Percentiles rank a stretch among this genome's conserved stretches.
Conservation (phyloP, 805 yeast genomes). For the Candida glaebosa region DNA sequence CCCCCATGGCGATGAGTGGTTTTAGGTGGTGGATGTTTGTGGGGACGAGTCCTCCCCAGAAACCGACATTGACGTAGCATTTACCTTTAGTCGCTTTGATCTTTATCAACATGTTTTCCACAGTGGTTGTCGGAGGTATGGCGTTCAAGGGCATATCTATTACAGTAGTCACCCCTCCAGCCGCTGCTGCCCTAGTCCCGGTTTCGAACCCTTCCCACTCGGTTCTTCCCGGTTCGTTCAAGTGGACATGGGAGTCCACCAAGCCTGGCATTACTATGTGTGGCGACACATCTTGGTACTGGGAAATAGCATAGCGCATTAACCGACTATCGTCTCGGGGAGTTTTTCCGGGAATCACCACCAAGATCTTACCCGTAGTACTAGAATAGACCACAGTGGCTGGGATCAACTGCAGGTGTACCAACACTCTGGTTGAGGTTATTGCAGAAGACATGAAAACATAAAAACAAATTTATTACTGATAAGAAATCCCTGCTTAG, state of each 20-base stretch:
- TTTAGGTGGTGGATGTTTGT: slow-evolving; percentile 62
- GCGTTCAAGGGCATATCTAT: slow-evolving; percentile 96
- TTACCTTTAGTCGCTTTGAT: slow-evolving; percentile 75
- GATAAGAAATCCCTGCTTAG: too few species aligned
- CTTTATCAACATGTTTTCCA: slow-evolving; percentile 71
- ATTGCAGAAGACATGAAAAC: slow-evolving; percentile 57
- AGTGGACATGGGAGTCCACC: slow-evolving; percentile 90
- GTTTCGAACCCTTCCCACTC: slow-evolving; percentile 99
- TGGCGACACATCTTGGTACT: slow-evolving; percentile 58
- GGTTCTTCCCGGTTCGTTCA: slow-evolving; percentile 96
- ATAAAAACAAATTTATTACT: background rate
- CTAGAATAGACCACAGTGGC: slow-evolving; percentile 65
- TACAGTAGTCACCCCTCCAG: slow-evolving; percentile 95
- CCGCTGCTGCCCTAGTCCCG: slow-evolving; percentile 90
- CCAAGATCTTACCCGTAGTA: slow-evolving; percentile 51
- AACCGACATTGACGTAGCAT: slow-evolving; percentile 90
- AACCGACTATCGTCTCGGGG: slow-evolving; percentile 38
- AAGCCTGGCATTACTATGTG: slow-evolving; percentile 78
- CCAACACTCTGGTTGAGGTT: slow-evolving; percentile 55
- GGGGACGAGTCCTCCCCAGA: slow-evolving; percentile 96
- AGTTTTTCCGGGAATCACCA: slow-evolving; percentile 38
- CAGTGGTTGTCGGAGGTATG: slow-evolving; percentile 89
- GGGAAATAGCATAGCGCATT: slow-evolving; percentile 37
- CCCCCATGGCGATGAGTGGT: slow-evolving; percentile 82
- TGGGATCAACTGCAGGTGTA: slow-evolving; percentile 43